Conservation (phyloP, 139 green algal genomes). For the Micractinium conductrix region DNA sequence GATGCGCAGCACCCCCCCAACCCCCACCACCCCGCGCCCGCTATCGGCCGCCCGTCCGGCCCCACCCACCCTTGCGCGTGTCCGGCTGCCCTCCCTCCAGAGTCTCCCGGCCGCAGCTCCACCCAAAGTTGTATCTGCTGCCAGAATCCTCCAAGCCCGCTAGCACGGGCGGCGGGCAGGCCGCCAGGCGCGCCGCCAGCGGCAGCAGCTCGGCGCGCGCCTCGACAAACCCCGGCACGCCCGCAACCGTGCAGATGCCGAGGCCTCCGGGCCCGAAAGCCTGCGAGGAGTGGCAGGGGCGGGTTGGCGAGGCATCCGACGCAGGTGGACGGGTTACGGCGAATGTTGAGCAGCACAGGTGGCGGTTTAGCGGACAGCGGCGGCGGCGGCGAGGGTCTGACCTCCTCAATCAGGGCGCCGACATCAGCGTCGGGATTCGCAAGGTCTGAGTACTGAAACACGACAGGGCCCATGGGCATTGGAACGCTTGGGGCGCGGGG, state of each 20-base stretch:
- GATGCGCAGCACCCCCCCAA: background rate
- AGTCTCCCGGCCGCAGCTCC: constrained; percentile 72
- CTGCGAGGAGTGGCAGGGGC: constrained; percentile 34
- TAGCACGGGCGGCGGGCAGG: constrained; percentile 48
- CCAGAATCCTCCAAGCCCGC: constrained; percentile 55
- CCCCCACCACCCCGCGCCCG: no score
- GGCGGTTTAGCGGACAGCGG: no score
- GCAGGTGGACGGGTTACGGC: no score
- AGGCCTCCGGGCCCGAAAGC: constrained; percentile 64
- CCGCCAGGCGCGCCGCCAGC: constrained; percentile 58
- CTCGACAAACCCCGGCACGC: constrained; percentile 51
- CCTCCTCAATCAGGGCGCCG: background rate
- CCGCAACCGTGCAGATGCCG: constrained; percentile 61
- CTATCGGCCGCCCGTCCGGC: no score
- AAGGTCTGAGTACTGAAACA: background rate
- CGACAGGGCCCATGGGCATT: background rate
- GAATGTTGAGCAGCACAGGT: no score
- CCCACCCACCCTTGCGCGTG: constrained; percentile 52
- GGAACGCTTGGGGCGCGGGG: no score
- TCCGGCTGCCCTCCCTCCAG: constrained; percentile 63
- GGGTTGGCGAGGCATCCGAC: background rate
- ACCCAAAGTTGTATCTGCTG: constrained; percentile 74
- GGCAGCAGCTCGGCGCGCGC: constrained; percentile 61
- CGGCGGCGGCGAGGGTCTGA: no score
- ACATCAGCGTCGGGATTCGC: background rate